Conservation (phyloP, 1,139 yeast genomes). For the Debaryomycetaceae sp. region DNA sequence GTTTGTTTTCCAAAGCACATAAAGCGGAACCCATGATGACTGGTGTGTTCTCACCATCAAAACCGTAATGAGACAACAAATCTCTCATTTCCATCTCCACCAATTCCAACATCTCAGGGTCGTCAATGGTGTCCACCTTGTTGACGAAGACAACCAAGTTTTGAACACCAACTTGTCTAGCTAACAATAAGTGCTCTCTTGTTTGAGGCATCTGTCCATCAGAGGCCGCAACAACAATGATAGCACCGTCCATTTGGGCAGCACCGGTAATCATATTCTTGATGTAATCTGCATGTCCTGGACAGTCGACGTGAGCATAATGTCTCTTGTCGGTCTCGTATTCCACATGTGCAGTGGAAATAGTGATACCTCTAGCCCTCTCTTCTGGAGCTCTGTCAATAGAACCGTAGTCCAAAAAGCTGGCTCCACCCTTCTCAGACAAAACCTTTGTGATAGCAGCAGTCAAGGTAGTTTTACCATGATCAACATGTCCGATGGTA, state of each 20-base stretch:
- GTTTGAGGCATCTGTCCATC: conserved; percentile 99
- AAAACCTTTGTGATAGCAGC: conserved; percentile 98
- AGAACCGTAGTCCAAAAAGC: conserved; percentile 85
- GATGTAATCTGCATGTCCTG: conserved; percentile 98
- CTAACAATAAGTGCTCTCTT: conserved; percentile 95
- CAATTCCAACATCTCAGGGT: conserved; percentile 98
- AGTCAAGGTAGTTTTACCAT: conserved; percentile 96
- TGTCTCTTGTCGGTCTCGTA: conserved; percentile 91
- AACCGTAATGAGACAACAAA: conserved; percentile 82
- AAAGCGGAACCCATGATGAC: conserved; percentile 98
- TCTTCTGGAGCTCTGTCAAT: conserved; percentile 99
- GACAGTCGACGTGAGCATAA: conserved; percentile 96
- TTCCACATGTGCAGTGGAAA: conserved; percentile 96
- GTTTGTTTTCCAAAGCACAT: conserved; percentile 85
- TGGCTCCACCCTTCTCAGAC: conserved; percentile 85
- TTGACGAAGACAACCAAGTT: conserved; percentile 95
- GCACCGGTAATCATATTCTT: conserved; percentile 99
- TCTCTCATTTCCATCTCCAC: conserved; percentile 99
- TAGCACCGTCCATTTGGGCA: conserved; percentile 99
- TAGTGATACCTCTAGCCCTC: conserved; percentile 99
- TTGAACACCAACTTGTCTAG: conserved; percentile 99
- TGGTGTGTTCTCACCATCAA: conserved; percentile 97
- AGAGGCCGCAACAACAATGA: conserved; percentile 97
- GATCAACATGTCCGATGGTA: conserved; percentile 93
- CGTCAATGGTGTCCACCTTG: conserved; percentile 97